phyloP scores from a whole-genome alignment of 352 stramenopile genomes.

The Lagenidium giganteum region DNA sequence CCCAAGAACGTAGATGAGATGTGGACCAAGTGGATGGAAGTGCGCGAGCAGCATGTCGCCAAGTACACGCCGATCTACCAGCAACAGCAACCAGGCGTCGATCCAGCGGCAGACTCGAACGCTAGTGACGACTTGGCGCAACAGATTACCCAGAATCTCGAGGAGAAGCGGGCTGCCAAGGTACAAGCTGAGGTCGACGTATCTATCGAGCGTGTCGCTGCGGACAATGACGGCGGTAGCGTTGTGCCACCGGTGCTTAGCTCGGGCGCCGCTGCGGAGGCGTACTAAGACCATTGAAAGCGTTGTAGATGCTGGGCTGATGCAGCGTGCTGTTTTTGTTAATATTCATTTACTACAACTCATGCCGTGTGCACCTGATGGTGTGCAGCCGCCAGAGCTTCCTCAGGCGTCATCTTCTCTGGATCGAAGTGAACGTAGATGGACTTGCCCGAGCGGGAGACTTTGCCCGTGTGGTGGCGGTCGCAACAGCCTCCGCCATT shows the following conservation, averaged over 20 bases:
- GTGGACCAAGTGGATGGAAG: conserved; percentile 69
- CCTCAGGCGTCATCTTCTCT: too few species aligned
- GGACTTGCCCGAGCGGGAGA: conserved; percentile 45
- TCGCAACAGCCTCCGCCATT: conserved; percentile 69
- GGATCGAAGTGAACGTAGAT: conserved; percentile 54
- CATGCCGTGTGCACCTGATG: conserved; percentile 1
- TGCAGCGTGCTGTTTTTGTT: too few species aligned
- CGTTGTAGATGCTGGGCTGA: too few species aligned
- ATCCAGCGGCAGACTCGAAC: too few species aligned
- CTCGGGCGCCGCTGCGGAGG: too few species aligned
- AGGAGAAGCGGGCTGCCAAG: too few species aligned
- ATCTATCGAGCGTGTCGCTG: too few species aligned
- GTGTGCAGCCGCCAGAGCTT: conserved; percentile 9
- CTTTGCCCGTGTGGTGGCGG: conserved; percentile 40
- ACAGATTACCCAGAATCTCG: too few species aligned
- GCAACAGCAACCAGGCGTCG: conserved; percentile 3
- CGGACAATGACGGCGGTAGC: conserved; percentile 4
- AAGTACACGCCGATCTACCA: conserved; percentile 28
- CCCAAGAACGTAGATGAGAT: conserved; percentile 54
- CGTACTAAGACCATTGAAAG: too few species aligned
- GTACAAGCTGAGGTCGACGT: too few species aligned
- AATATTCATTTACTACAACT: neutral
- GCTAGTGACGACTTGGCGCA: too few species aligned
- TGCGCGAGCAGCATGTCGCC: conserved; percentile 44
- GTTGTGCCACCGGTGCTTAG: too few species aligned